These are phyloP conservation scores for Saccharomycodes ludwigii DNA, from an alignment of 805 yeast genomes.

Conservation along the genomic window DNA sequence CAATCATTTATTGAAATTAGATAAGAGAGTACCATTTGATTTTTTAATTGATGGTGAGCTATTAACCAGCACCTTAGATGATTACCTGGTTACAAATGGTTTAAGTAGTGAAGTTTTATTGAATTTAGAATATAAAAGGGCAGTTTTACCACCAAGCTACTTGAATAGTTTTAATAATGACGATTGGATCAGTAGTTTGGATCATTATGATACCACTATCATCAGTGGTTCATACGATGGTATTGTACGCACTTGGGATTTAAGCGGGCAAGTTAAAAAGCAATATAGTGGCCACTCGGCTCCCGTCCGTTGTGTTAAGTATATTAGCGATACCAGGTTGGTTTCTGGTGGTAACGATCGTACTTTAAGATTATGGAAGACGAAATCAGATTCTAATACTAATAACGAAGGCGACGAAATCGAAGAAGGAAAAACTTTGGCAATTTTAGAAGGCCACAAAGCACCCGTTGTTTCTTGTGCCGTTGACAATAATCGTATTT, in stretches of 20 bases:
- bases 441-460: slow-evolving; percentile 81
- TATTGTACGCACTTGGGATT: slow-evolving; percentile 77
- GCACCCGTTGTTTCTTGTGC: slow-evolving; percentile 75
- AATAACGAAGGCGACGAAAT: slow-evolving; percentile 34
- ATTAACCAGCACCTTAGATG: slow-evolving; percentile 66
- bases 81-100: slow-evolving; percentile 64
- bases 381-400: slow-evolving; percentile 28
- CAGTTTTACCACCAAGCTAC: slow-evolving; percentile 89
- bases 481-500: slow-evolving; percentile 47
- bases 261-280: slow-evolving; percentile 66
- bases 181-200: slow-evolving; percentile 83
- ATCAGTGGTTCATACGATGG: slow-evolving; percentile 92
- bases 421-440: slow-evolving; percentile 64
- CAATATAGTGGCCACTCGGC: slow-evolving; percentile 84
- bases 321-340: slow-evolving; percentile 63
- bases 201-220: slow-evolving; percentile 34
- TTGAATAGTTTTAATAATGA: slow-evolving; percentile 81
- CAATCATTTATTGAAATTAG: slow-evolving; percentile 61
- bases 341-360: slow-evolving; percentile 86
- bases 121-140: slow-evolving; percentile 79
- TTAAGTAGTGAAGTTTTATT: slow-evolving; percentile 71
- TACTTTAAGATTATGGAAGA: slow-evolving; percentile 79
- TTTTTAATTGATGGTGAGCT: slow-evolving; percentile 79
- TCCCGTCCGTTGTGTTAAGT: slow-evolving; percentile 70
- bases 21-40: slow-evolving; percentile 71